Conservation (phyloP, 495 filamentous ascomycete species). For the Neurospora terricola region DNA sequence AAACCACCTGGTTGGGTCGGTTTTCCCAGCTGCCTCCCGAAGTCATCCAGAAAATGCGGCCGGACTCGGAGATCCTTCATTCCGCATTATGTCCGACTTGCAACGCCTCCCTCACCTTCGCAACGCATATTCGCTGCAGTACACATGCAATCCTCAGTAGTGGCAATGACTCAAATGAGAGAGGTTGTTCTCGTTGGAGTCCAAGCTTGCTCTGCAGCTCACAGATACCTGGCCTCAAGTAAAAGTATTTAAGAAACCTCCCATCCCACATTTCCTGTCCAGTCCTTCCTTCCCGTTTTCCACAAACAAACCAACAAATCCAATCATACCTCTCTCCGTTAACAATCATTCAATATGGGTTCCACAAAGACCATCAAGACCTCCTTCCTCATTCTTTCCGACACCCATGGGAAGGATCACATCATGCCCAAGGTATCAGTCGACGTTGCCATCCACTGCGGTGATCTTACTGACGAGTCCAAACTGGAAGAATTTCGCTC, state of each 20-base stretch:
- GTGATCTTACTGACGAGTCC: slow-evolving; percentile 61
- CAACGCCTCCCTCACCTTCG: not conserved
- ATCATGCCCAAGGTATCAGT: slow-evolving; percentile 7
- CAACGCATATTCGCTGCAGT: not conserved
- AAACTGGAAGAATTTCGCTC: slow-evolving; percentile 42
- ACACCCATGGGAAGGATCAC: slow-evolving; percentile 42
- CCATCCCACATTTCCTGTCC: not conserved
- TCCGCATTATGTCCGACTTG: not conserved
- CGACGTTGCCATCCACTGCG: slow-evolving; percentile 64
- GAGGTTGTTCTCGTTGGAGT: not conserved
- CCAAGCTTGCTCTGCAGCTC: not conserved
- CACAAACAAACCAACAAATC: not conserved
- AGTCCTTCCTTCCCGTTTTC: not conserved
- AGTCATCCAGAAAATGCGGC: no score
- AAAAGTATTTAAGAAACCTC: not conserved
- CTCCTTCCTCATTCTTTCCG: slow-evolving; percentile 50
- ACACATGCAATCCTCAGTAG: not conserved
- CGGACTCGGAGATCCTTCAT: not conserved
- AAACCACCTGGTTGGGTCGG: no score
- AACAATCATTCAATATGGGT: not conserved
- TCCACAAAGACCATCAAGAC: slow-evolving; percentile 10
- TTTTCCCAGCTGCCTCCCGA: no score
- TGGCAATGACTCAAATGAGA: not conserved
- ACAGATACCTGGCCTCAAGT: not conserved
- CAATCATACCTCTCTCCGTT: not conserved